A percentile compares a stretch with the other conserved stretches of the same genome.
phyloP scores from a whole-genome alignment of 1,139 yeast species.

The Blastobotrys raffinosifermentans region DNA sequence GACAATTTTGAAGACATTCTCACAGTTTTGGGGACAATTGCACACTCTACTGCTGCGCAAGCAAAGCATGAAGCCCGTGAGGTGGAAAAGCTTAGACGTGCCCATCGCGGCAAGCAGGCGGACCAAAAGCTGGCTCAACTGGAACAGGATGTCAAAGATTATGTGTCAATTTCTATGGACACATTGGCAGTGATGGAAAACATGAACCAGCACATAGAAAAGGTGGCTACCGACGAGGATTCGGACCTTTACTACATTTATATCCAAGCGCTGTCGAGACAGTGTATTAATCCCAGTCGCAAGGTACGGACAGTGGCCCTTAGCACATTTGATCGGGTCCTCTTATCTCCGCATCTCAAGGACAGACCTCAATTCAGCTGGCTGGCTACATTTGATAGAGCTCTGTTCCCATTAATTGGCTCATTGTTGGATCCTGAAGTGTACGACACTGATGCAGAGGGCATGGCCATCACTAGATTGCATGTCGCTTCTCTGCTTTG shows the following conservation, averaged over 20 bases:
- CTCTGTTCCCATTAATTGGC: constrained; percentile 67
- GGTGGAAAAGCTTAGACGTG: no score
- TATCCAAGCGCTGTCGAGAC: constrained; percentile 67
- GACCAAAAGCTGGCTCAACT: no score
- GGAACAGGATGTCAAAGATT: no score
- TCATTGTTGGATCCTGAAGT: constrained; percentile 65
- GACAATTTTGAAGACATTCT: no score
- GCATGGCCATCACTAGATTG: constrained; percentile 58
- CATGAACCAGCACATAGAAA: constrained; percentile 15
- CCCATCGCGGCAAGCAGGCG: no score
- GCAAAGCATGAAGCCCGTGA: no score
- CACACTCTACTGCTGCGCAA: no score
- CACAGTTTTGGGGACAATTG: no score
- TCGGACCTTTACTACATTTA: constrained; percentile 21
- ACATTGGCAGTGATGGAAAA: constrained; percentile 50
- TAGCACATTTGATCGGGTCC: constrained; percentile 44
- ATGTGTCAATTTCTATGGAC: no score
- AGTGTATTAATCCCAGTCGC: constrained; percentile 82
- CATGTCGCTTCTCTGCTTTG: constrained; percentile 65
- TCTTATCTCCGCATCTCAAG: constrained; percentile 37
- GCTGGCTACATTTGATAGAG: constrained; percentile 53
- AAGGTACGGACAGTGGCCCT: constrained; percentile 63
- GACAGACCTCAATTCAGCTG: constrained; percentile 36
- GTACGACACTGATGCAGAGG: constrained; percentile 54
- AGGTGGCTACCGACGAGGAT: constrained; percentile 9